These are phyloP conservation scores for Hypoxylon rubiginosum DNA, from an alignment of 2,329 filamentous ascomycete species.

Conservation along the genomic window DNA sequence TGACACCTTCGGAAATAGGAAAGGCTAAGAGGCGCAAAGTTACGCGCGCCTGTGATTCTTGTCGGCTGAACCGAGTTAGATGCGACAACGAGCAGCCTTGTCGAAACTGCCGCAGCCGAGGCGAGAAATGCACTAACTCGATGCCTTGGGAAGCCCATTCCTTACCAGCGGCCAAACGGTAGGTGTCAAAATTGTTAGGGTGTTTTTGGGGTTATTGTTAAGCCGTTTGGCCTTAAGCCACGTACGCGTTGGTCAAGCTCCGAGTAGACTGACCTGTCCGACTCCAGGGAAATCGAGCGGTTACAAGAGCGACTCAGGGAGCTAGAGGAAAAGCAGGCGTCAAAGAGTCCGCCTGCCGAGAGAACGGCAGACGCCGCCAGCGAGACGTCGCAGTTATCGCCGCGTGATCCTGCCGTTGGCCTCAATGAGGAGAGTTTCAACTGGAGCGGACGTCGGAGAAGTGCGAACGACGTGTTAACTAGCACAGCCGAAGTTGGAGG, in stretches of 20 bases:
- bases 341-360: not conserved
- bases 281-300: constrained; percentile 19
- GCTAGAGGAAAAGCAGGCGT: constrained; percentile 11
- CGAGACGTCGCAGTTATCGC: not conserved
- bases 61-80: constrained; percentile 20
- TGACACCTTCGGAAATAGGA: constrained; percentile 15
- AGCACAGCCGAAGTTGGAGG: not conserved
- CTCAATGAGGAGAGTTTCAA: not conserved
- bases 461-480: not conserved
- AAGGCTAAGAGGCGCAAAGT: constrained; percentile 22
- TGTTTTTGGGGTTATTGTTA: not conserved
- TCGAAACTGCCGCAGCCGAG: constrained; percentile 19
- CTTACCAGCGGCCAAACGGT: constrained; percentile 3
- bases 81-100: constrained; percentile 21
- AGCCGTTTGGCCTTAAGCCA: not conserved
- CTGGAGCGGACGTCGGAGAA: not conserved
- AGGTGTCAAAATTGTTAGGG: not conserved
- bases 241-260: not conserved
- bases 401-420: not conserved
- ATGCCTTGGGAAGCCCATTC: constrained; percentile 19
- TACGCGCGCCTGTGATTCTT: constrained; percentile 25
- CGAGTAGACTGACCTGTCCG: not conserved
- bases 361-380: not conserved
- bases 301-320: constrained; percentile 18
- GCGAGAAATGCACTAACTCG: constrained; percentile 15